Conservation (phyloP, 2,329 filamentous ascomycete species). For the Colletotrichum liaoningense region DNA sequence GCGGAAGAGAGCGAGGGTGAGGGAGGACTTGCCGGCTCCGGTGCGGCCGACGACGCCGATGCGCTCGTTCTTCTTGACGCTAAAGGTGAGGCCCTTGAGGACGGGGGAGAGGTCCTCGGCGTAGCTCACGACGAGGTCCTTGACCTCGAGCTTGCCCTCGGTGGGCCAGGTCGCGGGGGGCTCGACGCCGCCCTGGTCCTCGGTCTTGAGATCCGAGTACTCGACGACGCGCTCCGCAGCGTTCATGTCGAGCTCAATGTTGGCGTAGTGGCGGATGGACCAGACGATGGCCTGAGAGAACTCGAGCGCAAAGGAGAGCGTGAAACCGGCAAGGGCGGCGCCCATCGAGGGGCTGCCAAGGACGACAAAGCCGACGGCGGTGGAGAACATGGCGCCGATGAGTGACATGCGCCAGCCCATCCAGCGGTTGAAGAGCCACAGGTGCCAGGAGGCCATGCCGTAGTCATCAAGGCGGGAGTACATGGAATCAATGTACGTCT, state of each 20-base stretch:
- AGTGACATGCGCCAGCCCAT: conserved; percentile 78
- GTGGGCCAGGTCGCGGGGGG: conserved; percentile 81
- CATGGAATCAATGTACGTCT: conserved; percentile 77
- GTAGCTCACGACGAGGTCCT: conserved; percentile 78
- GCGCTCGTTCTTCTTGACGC: conserved; percentile 73
- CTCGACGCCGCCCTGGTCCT: conserved; percentile 69
- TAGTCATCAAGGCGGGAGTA: conserved; percentile 76
- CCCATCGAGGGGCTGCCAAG: conserved; percentile 71
- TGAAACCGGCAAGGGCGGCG: conserved; percentile 80
- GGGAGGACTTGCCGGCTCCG: conserved; percentile 80
- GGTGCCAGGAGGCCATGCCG: conserved; percentile 72
- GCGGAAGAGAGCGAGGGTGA: conserved; percentile 81
- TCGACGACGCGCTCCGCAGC: conserved; percentile 81
- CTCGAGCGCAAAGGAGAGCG: conserved; percentile 78
- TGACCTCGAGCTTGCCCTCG: conserved; percentile 78
- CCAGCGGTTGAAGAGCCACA: conserved; percentile 82
- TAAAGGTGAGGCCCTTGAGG: conserved; percentile 76
- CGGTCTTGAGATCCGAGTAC: conserved; percentile 76
- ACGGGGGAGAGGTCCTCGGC: conserved; percentile 78
- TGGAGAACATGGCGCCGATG: conserved; percentile 76
- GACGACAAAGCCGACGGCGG: conserved; percentile 73
- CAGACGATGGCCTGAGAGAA: conserved; percentile 74
- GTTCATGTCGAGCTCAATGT: conserved; percentile 83
- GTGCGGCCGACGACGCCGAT: conserved; percentile 84
- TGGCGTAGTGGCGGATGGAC: conserved; percentile 75